Conservation (phyloP, 495 filamentous ascomycete species). For the Aspergillus saccharolyticus region DNA sequence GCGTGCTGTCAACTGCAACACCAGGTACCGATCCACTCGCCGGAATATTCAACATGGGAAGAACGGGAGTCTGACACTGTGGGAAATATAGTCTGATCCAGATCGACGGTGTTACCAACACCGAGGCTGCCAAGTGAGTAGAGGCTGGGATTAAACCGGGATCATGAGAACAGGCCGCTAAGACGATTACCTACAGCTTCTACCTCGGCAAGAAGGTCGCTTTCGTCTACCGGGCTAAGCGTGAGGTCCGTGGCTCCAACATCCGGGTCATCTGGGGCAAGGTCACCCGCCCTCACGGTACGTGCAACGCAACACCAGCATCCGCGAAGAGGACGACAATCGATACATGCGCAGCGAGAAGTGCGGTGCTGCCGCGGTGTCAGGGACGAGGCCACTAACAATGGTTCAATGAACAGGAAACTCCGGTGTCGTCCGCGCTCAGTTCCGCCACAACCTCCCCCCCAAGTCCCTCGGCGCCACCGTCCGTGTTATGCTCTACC, state of each 20-base stretch:
- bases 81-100: constrained; percentile 64
- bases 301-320: constrained; percentile 20
- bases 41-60: constrained; percentile 12
- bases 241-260: constrained; percentile 91
- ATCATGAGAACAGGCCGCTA: constrained; percentile 18
- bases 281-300: constrained; percentile 91
- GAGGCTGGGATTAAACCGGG: neutral
- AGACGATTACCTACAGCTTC: constrained; percentile 50
- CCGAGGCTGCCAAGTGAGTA: constrained; percentile 76
- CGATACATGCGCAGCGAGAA: neutral
- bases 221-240: constrained; percentile 91
- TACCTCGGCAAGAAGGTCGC: constrained; percentile 95
- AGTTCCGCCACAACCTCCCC: constrained; percentile 92
- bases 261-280: constrained; percentile 99
- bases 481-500: constrained; percentile 98
- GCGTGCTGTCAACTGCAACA: constrained; percentile 78
- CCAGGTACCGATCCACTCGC: constrained; percentile 42
- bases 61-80: constrained; percentile 27
- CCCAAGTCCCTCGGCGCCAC: constrained; percentile 93
- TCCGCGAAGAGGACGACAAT: neutral
- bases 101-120: constrained; percentile 92
- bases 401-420: constrained; percentile 56
- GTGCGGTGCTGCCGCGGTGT: neutral
- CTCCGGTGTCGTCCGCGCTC: constrained; percentile 91
- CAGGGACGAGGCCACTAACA: constrained; percentile 6